Base-by-base conservation (phyloP, 805 yeast genomes). In the Metschnikowia lunata region DNA sequence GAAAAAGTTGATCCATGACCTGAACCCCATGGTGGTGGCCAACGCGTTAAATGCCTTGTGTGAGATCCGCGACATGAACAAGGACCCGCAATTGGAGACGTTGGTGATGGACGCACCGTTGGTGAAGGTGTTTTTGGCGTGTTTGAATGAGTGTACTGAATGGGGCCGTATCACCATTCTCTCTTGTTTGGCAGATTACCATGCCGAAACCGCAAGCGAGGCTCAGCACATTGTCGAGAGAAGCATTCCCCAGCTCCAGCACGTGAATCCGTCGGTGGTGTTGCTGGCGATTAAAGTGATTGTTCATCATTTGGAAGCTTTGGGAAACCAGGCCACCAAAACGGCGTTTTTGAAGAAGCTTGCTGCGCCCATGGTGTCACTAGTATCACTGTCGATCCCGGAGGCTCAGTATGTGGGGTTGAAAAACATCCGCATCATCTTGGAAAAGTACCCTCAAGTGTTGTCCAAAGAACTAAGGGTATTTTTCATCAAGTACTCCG, bases 21-120 rank as follows among this genome's bases (percentile, higher is more conserved):
- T 90, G 3, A 93, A 95, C 62, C 98, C 97, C 39, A 89, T 90
- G 93, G 99, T 91, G 26, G 93, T 93, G 30, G 97, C 98, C 28
- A 93, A 93, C 62, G 88, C 97, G 1, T 82, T 91, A 36, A 82
- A 84, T 30, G 85, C 98, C 0, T 72, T 93, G 40, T 79, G 83
- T 32, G 98, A 91, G 65, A 88, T 93, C 52, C 80, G 79, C 58
- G 85, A 80, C 47, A 69, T 81, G 62, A 85, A 82, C 51, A 78
- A 78, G 7, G 72, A 71, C 40, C 74, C 77, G 26, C 50, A 57
- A 15, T 58, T 67, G 39, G 51, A 61, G 26, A 59, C 76, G 8
- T 57, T 73, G 39, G 60, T 57, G 6, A 61, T 78, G 12, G 67
- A 71, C 49, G 56, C 60, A 36, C 72, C 59, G 42, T 69, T 62